Evolutionary conservation across 23 red algal genomes (phyloP), one percentile per base, ranked within the genome.

Genomic region (Rhodosorus marinus): DNA sequence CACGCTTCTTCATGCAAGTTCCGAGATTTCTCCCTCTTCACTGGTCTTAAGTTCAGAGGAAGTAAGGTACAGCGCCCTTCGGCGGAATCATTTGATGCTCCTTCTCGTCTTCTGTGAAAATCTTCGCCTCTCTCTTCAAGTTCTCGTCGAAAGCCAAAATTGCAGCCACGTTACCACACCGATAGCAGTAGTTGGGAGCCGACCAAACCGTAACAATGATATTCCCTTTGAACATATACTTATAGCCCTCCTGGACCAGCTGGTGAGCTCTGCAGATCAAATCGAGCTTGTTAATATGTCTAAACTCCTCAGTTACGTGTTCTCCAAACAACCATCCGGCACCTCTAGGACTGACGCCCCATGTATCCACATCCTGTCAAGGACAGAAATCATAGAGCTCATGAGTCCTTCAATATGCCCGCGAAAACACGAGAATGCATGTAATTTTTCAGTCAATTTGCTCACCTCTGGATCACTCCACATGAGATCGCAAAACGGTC

Each of bases 381-480:
- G n/a, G n/a, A n/a, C n/a, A n/a, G n/a, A n/a, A n/a, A n/a, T n/a
- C n/a, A 34, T 15, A 1, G 35, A 54, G 31, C 11, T 20, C 11
- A 6, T 15, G 15, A 15, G 15, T n/a, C n/a, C n/a, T n/a, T n/a
- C n/a, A n/a, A n/a, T n/a, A n/a, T n/a, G 35, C 35, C 3, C 5
- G 3, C 6, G 9, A 54, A 6, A 2, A 8, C 35, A 15, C 15
- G 31, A 11, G 35, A 2, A 8, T 54, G 35, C 51, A n/a, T n/a
- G n/a, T n/a, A n/a, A n/a, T n/a, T n/a, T n/a, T n/a, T n/a, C n/a
- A n/a, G n/a, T n/a, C n/a, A n/a, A n/a, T n/a, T n/a, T n/a, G n/a
- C n/a, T n/a, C n/a, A n/a, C n/a, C n/a, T 98, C 90, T 41, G 90
- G 90, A 60, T 98, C 90, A 26, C 70, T 80, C 90, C 90, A 98